A percentile compares a stretch with the other conserved stretches of the same genome.
Evolutionary conservation across 768 basidiomycete species (phyloP).

Genomic region (Ramaria rubella): DNA sequence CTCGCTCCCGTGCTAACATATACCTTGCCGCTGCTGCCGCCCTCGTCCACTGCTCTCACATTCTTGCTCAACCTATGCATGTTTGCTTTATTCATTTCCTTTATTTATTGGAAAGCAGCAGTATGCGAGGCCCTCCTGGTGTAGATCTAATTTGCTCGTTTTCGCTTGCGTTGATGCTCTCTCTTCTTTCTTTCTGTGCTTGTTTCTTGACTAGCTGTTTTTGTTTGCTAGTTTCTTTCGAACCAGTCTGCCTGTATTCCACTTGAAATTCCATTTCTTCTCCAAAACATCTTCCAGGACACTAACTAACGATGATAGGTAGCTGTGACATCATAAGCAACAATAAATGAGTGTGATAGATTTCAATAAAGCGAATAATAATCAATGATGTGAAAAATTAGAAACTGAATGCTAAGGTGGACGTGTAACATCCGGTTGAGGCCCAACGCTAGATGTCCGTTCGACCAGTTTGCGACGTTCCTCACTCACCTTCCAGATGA

Average conservation of each 20-base stretch:
- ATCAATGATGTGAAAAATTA: background rate
- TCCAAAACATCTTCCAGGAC: too few species aligned
- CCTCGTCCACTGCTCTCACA: background rate
- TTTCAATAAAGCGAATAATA: background rate
- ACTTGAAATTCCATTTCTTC: background rate
- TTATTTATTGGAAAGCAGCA: conserved; percentile 4
- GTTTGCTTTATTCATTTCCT: background rate
- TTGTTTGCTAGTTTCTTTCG: background rate
- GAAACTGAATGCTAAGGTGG: background rate
- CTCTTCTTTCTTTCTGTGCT: background rate
- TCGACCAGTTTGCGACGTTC: conserved; percentile 47
- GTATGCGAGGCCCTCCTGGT: background rate
- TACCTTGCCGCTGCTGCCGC: background rate
- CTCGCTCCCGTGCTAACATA: background rate
- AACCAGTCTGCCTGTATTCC: background rate
- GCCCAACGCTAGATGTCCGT: background rate
- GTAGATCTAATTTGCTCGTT: background rate
- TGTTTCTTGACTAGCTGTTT: background rate
- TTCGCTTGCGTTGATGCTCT: background rate
- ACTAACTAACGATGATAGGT: too few species aligned
- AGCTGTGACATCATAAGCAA: background rate
- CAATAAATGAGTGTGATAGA: background rate
- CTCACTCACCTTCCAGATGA: conserved; percentile 82
- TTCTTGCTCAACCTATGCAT: conserved; percentile 2
- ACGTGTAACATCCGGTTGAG: background rate